Conservation (phyloP, 2,329 filamentous ascomycete species). For the Ophiostoma montium region DNA sequence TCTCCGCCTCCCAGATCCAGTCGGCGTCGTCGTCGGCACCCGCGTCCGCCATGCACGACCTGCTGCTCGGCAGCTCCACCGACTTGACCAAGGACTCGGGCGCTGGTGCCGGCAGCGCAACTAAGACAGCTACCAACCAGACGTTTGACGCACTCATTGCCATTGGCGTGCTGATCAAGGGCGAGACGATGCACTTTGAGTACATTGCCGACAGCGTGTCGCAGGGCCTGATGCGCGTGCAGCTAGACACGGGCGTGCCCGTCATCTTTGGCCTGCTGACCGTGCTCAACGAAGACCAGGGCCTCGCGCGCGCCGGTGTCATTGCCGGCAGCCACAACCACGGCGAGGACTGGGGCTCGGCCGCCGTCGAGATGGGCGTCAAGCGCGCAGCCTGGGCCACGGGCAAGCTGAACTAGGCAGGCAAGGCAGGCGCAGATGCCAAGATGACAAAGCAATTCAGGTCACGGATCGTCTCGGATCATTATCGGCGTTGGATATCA, state of each 20-base stretch:
- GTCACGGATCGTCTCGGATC: not conserved
- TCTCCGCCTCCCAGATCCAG: conserved; percentile 76
- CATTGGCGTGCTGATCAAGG: conserved; percentile 93
- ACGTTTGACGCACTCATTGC: conserved; percentile 92
- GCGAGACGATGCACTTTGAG: conserved; percentile 98
- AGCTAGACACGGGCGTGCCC: conserved; percentile 76
- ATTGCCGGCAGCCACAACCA: conserved; percentile 66
- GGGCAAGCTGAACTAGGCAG: conserved; percentile 38
- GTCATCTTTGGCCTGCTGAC: conserved; percentile 89
- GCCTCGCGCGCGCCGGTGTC: conserved; percentile 68
- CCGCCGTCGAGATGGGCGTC: conserved; percentile 83
- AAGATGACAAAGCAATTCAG: not conserved
- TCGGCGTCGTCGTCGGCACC: conserved; percentile 46
- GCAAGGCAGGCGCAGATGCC: not conserved
- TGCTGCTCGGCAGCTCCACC: conserved; percentile 54
- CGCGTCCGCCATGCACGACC: conserved; percentile 50
- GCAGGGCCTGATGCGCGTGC: conserved; percentile 87
- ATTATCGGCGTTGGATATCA: conserved; percentile 3
- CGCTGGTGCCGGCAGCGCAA: not conserved
- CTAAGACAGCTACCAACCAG: conserved; percentile 15
- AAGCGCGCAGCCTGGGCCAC: conserved; percentile 76
- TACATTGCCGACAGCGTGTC: conserved; percentile 89
- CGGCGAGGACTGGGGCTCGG: conserved; percentile 89
- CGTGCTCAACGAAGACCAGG: conserved; percentile 78
- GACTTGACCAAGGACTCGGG: conserved; percentile 39